A percentile compares a stretch with the other conserved stretches of the same genome.
Conservation (phyloP, 768 basidiomycete genomes). For the Xerocomellus chrysenteron region DNA sequence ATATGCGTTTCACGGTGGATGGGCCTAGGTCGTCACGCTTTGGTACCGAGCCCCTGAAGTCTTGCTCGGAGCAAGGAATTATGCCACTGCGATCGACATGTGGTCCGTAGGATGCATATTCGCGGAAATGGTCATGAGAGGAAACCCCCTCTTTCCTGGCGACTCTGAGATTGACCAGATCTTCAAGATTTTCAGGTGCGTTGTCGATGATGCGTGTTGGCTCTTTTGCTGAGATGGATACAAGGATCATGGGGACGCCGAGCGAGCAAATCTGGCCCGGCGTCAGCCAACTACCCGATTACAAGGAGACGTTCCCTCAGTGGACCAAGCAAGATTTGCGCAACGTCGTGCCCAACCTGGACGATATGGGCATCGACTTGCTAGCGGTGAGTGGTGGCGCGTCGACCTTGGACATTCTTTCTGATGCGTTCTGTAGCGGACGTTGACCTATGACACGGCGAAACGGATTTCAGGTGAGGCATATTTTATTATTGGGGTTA, state of each 20-base stretch:
- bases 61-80: constrained; percentile 91
- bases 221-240: constrained; percentile 1
- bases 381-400: constrained; percentile 51
- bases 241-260: constrained; percentile 91
- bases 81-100: constrained; percentile 98
- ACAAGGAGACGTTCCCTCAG: constrained; percentile 95
- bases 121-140: constrained; percentile 96
- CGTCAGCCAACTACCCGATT: constrained; percentile 84
- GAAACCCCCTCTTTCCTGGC: constrained; percentile 91
- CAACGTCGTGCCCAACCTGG: constrained; percentile 65
- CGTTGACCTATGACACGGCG: constrained; percentile 84
- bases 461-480: constrained; percentile 85
- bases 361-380: constrained; percentile 77
- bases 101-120: constrained; percentile 99
- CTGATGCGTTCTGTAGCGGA: constrained; percentile 41
- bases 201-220: not conserved
- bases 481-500: not conserved
- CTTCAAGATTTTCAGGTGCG: constrained; percentile 95
- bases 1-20: not conserved
- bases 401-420: not conserved
- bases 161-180: constrained; percentile 99
- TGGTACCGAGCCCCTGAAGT: constrained; percentile 99
- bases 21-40: constrained; percentile 86
- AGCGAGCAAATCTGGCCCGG: constrained; percentile 92
- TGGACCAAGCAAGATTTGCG: constrained; percentile 80